Conservation (phyloP, 768 basidiomycete genomes). For the Trametes elegans region DNA sequence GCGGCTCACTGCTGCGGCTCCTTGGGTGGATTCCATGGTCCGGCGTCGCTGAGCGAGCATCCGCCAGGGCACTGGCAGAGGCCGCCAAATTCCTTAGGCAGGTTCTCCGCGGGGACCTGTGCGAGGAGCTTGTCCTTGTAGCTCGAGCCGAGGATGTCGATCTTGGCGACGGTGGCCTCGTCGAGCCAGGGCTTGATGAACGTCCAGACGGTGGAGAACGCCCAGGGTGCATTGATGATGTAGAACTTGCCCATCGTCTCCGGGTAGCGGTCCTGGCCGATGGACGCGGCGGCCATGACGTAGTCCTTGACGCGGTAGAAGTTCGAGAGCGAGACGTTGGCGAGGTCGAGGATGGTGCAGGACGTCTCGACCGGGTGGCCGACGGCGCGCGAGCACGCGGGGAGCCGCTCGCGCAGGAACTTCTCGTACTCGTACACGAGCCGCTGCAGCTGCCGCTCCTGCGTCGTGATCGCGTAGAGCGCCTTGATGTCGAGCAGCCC, state of each 20-base stretch:
- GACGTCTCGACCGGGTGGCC: slow-evolving; percentile 94
- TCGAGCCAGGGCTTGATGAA: slow-evolving; percentile 94
- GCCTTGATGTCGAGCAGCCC: slow-evolving; percentile 86
- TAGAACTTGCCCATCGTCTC: slow-evolving; percentile 98
- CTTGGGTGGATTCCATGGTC: slow-evolving; percentile 71
- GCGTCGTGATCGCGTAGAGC: slow-evolving; percentile 79
- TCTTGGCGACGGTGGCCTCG: slow-evolving; percentile 92
- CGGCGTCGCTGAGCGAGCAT: slow-evolving; percentile 85
- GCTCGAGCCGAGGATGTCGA: slow-evolving; percentile 77
- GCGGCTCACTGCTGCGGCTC: neutral
- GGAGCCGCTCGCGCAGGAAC: slow-evolving; percentile 75
- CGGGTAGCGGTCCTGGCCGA: slow-evolving; percentile 91
- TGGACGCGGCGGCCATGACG: slow-evolving; percentile 66
- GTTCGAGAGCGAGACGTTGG: slow-evolving; percentile 62
- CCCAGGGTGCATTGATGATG: slow-evolving; percentile 97
- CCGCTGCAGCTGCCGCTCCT: slow-evolving; percentile 83
- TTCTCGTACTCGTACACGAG: slow-evolving; percentile 94
- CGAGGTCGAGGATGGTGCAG: slow-evolving; percentile 95
- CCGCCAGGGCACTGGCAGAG: slow-evolving; percentile 72
- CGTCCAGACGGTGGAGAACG: slow-evolving; percentile 85
- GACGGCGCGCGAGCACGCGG: slow-evolving; percentile 64
- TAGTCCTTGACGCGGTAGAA: slow-evolving; percentile 95
- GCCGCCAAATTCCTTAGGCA: slow-evolving; percentile 87
- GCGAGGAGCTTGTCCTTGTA: slow-evolving; percentile 75
- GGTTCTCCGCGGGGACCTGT: slow-evolving; percentile 81